These are phyloP conservation scores for Mariannaea sp. DNA, from an alignment of 2,329 filamentous ascomycete species.

Conservation along the genomic window DNA sequence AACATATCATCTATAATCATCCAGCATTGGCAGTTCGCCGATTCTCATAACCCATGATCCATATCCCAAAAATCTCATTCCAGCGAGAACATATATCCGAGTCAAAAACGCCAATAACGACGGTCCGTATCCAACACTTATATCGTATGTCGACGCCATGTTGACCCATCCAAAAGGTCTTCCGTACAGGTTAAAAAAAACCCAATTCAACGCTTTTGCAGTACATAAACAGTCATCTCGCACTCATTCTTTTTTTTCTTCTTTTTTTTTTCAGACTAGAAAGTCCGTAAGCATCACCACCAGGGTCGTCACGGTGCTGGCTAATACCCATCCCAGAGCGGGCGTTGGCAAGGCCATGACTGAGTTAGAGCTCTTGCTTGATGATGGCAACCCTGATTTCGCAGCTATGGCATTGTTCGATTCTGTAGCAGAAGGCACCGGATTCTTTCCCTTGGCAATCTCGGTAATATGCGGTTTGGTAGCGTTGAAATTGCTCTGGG, in stretches of 20 bases:
- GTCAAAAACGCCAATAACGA: background rate
- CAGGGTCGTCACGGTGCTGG: too few species aligned
- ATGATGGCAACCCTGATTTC: constrained; percentile 50
- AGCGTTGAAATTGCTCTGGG: constrained; percentile 67
- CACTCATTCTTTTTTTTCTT: too few species aligned
- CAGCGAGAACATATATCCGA: background rate
- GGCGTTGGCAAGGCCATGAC: background rate
- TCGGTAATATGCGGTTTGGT: constrained; percentile 54
- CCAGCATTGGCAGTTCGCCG: background rate
- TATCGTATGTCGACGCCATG: background rate
- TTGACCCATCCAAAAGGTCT: background rate
- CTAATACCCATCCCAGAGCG: too few species aligned
- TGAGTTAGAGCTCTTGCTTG: too few species aligned
- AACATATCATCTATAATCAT: too few species aligned
- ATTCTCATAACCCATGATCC: background rate
- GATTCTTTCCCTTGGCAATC: constrained; percentile 54
- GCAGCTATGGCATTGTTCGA: constrained; percentile 57
- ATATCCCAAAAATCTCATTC: background rate
- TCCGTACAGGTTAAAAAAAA: too few species aligned
- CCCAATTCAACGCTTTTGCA: too few species aligned
- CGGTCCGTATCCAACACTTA: too few species aligned
- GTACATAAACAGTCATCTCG: too few species aligned
- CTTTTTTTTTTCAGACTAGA: too few species aligned
- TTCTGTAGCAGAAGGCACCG: constrained; percentile 59
- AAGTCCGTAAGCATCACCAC: too few species aligned